Evolutionary conservation across 148 eudicot genomes (phyloP).

Genomic region (Camellia lanceoleosa): DNA sequence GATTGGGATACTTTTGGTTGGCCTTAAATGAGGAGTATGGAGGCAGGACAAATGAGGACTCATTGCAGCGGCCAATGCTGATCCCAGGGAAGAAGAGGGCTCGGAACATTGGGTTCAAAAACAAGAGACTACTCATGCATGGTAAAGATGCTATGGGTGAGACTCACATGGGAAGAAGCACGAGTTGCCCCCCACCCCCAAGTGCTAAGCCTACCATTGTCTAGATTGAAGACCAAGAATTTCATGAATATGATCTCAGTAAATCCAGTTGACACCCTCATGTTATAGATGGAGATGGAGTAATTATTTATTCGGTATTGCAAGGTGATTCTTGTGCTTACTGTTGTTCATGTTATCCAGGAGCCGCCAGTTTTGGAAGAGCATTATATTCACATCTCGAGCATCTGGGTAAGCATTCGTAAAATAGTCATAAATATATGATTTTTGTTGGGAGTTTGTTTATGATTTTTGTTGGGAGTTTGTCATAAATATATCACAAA

Average conservation of each 20-base stretch:
- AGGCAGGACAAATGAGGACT: slow-evolving; percentile 47
- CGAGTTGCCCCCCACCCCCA: slow-evolving; percentile 73
- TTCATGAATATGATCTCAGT: slow-evolving; percentile 89
- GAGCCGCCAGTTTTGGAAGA: slow-evolving; percentile 91
- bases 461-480: not conserved
- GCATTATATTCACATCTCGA: slow-evolving; percentile 49
- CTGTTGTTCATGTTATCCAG: slow-evolving; percentile 38
- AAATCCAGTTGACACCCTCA: not conserved
- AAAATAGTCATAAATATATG: not conserved
- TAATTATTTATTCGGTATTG: not conserved
- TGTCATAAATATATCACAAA: not conserved
- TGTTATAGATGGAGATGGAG: not conserved
- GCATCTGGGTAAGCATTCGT: slow-evolving; percentile 61
- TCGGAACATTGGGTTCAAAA: slow-evolving; percentile 68
- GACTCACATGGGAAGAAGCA: slow-evolving; percentile 83
- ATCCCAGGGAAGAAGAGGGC: slow-evolving; percentile 61
- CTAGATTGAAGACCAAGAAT: slow-evolving; percentile 61
- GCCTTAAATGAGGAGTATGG: slow-evolving; percentile 44
- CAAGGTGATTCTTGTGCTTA: not conserved
- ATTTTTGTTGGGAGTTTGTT: not conserved
- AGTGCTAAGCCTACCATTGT: slow-evolving; percentile 53
- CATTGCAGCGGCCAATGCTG: slow-evolving; percentile 31
- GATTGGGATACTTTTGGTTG: slow-evolving; percentile 26
- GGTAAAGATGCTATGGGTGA: slow-evolving; percentile 78
- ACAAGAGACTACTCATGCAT: slow-evolving; percentile 72